phyloP scores from a whole-genome alignment of 2,329 filamentous ascomycete genomes.

The Hysterium pulicare region DNA sequence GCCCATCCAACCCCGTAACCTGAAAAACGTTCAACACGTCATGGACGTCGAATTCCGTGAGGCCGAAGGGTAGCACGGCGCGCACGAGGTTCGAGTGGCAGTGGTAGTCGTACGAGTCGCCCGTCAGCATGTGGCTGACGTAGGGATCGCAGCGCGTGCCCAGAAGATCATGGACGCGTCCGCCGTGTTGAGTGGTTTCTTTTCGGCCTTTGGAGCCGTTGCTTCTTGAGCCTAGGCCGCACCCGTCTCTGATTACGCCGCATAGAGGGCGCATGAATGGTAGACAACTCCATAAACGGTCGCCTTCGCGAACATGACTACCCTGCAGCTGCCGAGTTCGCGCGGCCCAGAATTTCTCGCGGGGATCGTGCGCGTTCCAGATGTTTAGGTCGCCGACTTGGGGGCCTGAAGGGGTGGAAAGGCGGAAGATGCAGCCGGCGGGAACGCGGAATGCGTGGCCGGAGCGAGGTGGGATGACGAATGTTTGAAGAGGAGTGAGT shows the following conservation, averaged over 20 bases:
- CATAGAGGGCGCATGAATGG: slow-evolving; percentile 73
- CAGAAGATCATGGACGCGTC: slow-evolving; percentile 70
- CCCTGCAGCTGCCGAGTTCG: slow-evolving; percentile 76
- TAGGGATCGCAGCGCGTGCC: slow-evolving; percentile 85
- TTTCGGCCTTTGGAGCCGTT: too few relatives aligned
- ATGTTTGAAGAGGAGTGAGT: slow-evolving; percentile 16
- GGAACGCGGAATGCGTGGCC: slow-evolving; percentile 70
- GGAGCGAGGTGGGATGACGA: slow-evolving; percentile 66
- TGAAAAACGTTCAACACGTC: slow-evolving; percentile 87
- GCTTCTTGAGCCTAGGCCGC: too few relatives aligned
- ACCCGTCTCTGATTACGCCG: slow-evolving; percentile 64
- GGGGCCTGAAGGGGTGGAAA: slow-evolving; percentile 72
- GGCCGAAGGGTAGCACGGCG: slow-evolving; percentile 64
- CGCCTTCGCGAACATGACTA: slow-evolving; percentile 67
- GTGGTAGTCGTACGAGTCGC: slow-evolving; percentile 73
- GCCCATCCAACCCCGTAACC: slow-evolving; percentile 70
- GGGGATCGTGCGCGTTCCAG: slow-evolving; percentile 72
- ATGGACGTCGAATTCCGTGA: slow-evolving; percentile 73
- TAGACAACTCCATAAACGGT: slow-evolving; percentile 73
- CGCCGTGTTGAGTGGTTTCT: slow-evolving; percentile 65
- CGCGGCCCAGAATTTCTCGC: slow-evolving; percentile 78
- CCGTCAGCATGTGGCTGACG: slow-evolving; percentile 69
- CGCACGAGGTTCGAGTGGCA: slow-evolving; percentile 80
- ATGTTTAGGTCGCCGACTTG: slow-evolving; percentile 84
- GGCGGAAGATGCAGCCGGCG: slow-evolving; percentile 65